Percentiles rank a stretch among this genome's conserved stretches.
Evolutionary conservation across 78 protist species (phyloP).

Genomic region (slime mould (Dictyostelium discoideum)): DNA sequence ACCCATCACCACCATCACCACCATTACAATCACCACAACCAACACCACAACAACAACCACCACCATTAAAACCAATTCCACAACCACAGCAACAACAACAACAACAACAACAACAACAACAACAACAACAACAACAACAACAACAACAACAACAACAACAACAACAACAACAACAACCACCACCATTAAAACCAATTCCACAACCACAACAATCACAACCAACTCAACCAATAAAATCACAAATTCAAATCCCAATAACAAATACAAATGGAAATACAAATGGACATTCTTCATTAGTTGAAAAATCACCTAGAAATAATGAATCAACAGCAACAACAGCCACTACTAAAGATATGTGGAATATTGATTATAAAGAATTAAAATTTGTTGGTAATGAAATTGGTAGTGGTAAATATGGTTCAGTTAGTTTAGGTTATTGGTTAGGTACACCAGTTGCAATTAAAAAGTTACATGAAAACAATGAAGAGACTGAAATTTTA

Average conservation of each 20-base stretch:
- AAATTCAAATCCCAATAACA: conserved; percentile 12
- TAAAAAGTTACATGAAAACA: conserved; percentile 36
- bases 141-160: neutral
- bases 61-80: neutral
- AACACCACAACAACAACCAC: neutral
- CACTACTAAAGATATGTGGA: conserved; percentile 22
- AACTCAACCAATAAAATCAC: neutral
- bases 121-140: neutral
- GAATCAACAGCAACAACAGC: neutral
- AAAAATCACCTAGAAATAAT: conserved; percentile 33
- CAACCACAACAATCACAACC: neutral
- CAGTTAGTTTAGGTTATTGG: conserved; percentile 55
- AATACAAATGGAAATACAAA: neutral
- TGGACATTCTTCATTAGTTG: neutral
- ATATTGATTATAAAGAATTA: conserved; percentile 50
- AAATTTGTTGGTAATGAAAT: conserved; percentile 56
- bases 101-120: neutral
- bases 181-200: neutral
- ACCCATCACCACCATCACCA: neutral
- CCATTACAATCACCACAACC: neutral
- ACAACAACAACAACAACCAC: neutral
- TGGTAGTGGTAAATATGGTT: conserved; percentile 73
- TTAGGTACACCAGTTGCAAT: conserved; percentile 80
- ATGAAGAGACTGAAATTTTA: conserved; percentile 29
- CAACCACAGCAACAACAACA: neutral